Evolutionary conservation across 129 eudicot species (phyloP).

Genomic region (Artemisia argyi): DNA sequence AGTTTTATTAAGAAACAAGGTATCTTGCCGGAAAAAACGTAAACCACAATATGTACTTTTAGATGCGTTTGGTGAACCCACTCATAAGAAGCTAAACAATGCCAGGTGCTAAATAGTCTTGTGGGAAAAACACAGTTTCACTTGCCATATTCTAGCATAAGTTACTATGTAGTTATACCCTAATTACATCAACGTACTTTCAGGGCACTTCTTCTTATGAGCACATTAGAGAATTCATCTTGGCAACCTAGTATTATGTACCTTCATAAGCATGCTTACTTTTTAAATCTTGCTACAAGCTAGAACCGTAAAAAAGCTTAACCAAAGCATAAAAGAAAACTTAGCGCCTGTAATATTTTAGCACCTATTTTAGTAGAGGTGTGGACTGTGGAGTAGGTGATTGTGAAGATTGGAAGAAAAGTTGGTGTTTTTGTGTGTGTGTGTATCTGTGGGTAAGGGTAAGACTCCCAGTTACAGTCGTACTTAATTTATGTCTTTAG

Average conservation of each 20-base stretch:
- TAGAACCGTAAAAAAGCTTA: neutral
- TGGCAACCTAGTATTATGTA: neutral
- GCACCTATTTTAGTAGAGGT: slow-evolving; percentile 2
- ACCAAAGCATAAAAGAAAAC: neutral
- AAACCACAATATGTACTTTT: neutral
- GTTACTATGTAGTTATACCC: too few species aligned
- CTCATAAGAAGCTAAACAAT: neutral
- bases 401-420: neutral
- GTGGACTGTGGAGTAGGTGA: slow-evolving; percentile 7
- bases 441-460: slow-evolving; percentile 7
- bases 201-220: slow-evolving; percentile 16
- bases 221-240: neutral
- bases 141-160: slow-evolving; percentile 3
- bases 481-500: slow-evolving; percentile 1
- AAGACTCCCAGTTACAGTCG: slow-evolving; percentile 9
- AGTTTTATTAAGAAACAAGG: slow-evolving; percentile 8
- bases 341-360: neutral
- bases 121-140: slow-evolving; percentile 4
- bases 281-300: slow-evolving; percentile 1
- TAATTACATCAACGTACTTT: neutral
- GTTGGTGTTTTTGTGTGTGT: neutral
- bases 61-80: slow-evolving; percentile 10
- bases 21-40: slow-evolving; percentile 3
- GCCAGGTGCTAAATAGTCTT: neutral
- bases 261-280: slow-evolving; percentile 5